A percentile compares a stretch with the other conserved stretches of the same genome.
phyloP scores from a whole-genome alignment of 2,329 filamentous ascomycete genomes.

The Penicillium palitans region DNA sequence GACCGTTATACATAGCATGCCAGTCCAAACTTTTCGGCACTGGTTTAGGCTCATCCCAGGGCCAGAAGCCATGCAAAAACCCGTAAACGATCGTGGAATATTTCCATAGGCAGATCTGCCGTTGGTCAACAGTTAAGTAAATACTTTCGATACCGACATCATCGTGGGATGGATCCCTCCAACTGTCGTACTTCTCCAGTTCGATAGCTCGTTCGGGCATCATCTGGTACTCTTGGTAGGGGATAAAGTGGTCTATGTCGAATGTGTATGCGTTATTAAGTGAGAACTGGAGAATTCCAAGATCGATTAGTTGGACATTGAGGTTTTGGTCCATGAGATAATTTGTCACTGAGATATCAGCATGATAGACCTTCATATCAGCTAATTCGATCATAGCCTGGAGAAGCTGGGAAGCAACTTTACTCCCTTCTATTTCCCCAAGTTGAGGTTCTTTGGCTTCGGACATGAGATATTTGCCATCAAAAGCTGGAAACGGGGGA shows the following conservation, averaged over 20 bases:
- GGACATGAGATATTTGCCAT: slow-evolving; percentile 16
- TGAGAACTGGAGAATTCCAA: slow-evolving; percentile 25
- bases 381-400: slow-evolving; percentile 30
- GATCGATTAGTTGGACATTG: slow-evolving; percentile 33
- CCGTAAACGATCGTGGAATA: slow-evolving; percentile 31
- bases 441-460: slow-evolving; percentile 18
- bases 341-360: slow-evolving; percentile 33
- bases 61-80: slow-evolving; percentile 35
- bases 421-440: slow-evolving; percentile 29
- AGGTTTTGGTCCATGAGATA: slow-evolving; percentile 32
- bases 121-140: slow-evolving; percentile 19
- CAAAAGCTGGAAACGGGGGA: slow-evolving; percentile 13
- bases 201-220: slow-evolving; percentile 28
- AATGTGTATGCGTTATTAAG: neutral
- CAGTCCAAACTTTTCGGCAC: slow-evolving; percentile 8
- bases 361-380: slow-evolving; percentile 32
- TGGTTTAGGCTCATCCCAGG: slow-evolving; percentile 31
- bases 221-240: slow-evolving; percentile 31
- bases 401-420: slow-evolving; percentile 33
- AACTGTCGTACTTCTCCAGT: slow-evolving; percentile 6
- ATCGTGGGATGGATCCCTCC: neutral
- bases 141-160: neutral
- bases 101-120: slow-evolving; percentile 28
- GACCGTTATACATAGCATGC: neutral
- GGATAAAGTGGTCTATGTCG: slow-evolving; percentile 12